Conservation (phyloP, 768 basidiomycete species). For the Serendipita vermifera region DNA sequence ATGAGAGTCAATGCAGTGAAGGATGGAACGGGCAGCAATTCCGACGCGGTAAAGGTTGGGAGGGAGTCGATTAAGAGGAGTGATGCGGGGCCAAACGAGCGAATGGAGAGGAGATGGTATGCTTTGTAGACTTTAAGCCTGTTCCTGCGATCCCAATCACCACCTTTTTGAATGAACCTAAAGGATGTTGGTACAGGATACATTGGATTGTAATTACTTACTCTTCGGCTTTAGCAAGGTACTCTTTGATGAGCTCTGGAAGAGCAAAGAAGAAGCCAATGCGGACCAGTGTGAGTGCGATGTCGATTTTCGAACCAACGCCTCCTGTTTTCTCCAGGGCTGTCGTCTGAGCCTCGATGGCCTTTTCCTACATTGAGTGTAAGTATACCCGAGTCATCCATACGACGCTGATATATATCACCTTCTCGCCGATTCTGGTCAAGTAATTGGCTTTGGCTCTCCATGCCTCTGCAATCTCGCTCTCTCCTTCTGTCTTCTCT, state of each 20-base stretch:
- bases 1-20: slow-evolving; percentile 81
- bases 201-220: slow-evolving; percentile 27
- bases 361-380: slow-evolving; percentile 44
- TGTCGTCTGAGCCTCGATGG: slow-evolving; percentile 64
- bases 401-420: slow-evolving; percentile 14
- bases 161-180: slow-evolving; percentile 86
- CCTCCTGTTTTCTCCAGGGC: slow-evolving; percentile 89
- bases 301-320: slow-evolving; percentile 84
- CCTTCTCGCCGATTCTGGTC: slow-evolving; percentile 78
- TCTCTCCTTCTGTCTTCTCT: slow-evolving; percentile 82
- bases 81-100: slow-evolving; percentile 83
- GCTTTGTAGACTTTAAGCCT: slow-evolving; percentile 92
- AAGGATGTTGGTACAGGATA: not conserved
- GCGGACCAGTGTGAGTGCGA: slow-evolving; percentile 74
- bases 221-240: slow-evolving; percentile 73
- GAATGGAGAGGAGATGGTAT: slow-evolving; percentile 68
- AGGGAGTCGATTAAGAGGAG: slow-evolving; percentile 81
- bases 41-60: slow-evolving; percentile 87
- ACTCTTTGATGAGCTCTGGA: slow-evolving; percentile 50
- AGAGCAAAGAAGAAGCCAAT: slow-evolving; percentile 87
- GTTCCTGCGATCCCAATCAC: slow-evolving; percentile 97
- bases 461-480: slow-evolving; percentile 81
- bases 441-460: slow-evolving; percentile 74
- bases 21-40: slow-evolving; percentile 76
- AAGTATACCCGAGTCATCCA: not conserved